A percentile compares a stretch with the other conserved stretches of the same genome.
Conservation (phyloP, 2,329 filamentous ascomycete species). For the Ampelomyces quisqualis region DNA sequence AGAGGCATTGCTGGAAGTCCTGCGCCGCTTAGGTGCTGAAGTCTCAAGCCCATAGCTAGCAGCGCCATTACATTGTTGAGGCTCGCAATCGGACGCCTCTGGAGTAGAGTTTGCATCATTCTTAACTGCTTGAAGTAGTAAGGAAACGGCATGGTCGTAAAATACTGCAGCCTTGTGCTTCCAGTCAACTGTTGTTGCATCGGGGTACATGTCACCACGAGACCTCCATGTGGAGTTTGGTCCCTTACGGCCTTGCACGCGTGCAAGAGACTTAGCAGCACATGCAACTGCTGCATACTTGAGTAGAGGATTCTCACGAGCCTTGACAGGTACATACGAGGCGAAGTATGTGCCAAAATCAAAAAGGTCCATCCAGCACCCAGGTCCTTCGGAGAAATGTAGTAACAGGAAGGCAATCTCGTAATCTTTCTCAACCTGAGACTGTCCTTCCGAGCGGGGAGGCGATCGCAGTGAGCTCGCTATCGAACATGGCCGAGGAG, state of each 20-base stretch:
- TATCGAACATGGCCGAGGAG: slow-evolving; percentile 28
- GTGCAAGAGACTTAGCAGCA: slow-evolving; percentile 61
- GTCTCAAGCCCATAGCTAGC: slow-evolving; percentile 11
- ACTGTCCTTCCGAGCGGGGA: slow-evolving; percentile 22
- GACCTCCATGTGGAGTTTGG: slow-evolving; percentile 52
- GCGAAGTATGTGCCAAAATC: slow-evolving; percentile 61
- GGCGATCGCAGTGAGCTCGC: slow-evolving; percentile 28
- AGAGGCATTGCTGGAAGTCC: slow-evolving; percentile 45
- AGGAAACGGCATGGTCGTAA: slow-evolving; percentile 59
- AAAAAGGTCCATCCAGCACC: slow-evolving; percentile 61
- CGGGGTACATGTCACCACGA: slow-evolving; percentile 55
- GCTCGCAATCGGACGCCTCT: slow-evolving; percentile 33
- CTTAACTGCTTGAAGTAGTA: slow-evolving; percentile 44
- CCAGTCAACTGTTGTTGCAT: slow-evolving; percentile 55
- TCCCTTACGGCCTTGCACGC: slow-evolving; percentile 56
- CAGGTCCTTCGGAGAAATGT: slow-evolving; percentile 61
- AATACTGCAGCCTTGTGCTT: slow-evolving; percentile 62
- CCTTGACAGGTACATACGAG: slow-evolving; percentile 60
- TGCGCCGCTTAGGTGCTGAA: slow-evolving; percentile 43
- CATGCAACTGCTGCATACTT: slow-evolving; percentile 61
- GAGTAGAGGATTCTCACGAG: slow-evolving; percentile 52
- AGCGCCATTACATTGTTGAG: slow-evolving; percentile 14
- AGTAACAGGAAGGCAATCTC: slow-evolving; percentile 61
- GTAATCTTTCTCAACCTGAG: slow-evolving; percentile 47
- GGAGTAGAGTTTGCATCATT: slow-evolving; percentile 33